Evolutionary conservation across 2,329 filamentous ascomycete genomes (phyloP), one percentile per base, ranked within the genome.

Genomic region (Penicillium rolfsii): DNA sequence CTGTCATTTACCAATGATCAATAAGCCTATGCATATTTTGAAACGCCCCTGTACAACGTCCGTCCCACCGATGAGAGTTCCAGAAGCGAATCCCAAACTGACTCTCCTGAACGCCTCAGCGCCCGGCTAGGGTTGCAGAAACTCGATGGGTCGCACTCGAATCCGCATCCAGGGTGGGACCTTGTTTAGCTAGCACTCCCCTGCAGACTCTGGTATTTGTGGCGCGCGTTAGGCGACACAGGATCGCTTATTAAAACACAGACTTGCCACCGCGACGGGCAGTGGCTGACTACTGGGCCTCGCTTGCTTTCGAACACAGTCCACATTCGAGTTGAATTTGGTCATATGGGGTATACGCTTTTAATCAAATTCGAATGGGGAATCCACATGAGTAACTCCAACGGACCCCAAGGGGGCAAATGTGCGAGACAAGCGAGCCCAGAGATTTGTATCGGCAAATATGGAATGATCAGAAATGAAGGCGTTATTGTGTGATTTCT

Each of bases 71-170:
- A 50, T 33, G 22, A 50, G 22, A 50, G 28, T 50, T 50, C n/a
- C 48, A 50, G 48, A 50, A 50, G 48, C 48, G 30, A 50, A 50
- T 33, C 28, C n/a, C n/a, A 50, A 50, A 50, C 45, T 30, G 35
- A 35, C 48, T 35, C n/a, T 28, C 24, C 24, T 28, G 43, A 5
- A 8, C 24, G 24, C 4, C 43, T 28, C 22, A 5, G 14, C 24
- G 24, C 4, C 43, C 22, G 24, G 8, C 45, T 22, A n/a, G 26
- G 7, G 3, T 48, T 30, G 43, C 43, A 46, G 9, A 46, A 46
- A 26, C 1, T 26, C 9, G 43, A 14, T 19, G 8, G 14, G 28
- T 26, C 45, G 14, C 16, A 48, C 45, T 48, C 9, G 24, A 28
- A n/a, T 26, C 45, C 24, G 45, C 45, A 48, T 9, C 45, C n/a